Evolutionary conservation across 176 grass and related monocot species (phyloP).

Genomic region (Rhynchospora breviuscula): DNA sequence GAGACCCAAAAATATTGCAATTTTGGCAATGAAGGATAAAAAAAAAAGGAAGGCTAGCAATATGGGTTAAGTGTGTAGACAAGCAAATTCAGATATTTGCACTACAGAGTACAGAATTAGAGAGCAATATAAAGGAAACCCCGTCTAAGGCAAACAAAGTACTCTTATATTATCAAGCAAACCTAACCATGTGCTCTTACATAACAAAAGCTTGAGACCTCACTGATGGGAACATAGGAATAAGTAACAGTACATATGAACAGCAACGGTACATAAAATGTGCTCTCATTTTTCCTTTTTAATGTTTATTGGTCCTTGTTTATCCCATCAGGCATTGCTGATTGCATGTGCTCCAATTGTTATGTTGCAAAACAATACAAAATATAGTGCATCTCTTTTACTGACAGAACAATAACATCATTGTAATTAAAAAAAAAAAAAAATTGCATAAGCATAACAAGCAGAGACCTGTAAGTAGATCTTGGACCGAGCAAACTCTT

Average conservation of each 20-base stretch:
- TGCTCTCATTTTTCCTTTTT: not conserved
- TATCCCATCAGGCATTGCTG: not conserved
- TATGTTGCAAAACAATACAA: not conserved
- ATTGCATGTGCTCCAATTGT: not conserved
- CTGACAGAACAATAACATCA: not conserved
- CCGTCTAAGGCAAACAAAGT: not conserved
- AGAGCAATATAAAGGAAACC: not conserved
- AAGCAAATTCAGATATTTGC: not conserved
- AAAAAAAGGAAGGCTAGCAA: not conserved
- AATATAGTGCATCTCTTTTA: too few relatives aligned
- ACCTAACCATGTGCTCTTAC: not conserved
- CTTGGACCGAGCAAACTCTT: conserved; percentile 23
- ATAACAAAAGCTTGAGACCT: not conserved
- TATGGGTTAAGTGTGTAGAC: not conserved
- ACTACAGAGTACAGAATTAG: too few relatives aligned
- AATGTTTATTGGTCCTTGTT: not conserved
- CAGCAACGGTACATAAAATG: not conserved
- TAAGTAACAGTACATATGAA: not conserved
- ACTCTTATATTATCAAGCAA: not conserved
- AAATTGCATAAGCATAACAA: not conserved
- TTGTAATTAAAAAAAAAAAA: not conserved
- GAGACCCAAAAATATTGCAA: not conserved
- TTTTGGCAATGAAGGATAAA: not conserved
- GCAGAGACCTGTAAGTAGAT: conserved; percentile 19
- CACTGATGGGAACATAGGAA: not conserved